Evolutionary conservation across 106 monocot species (phyloP).

Genomic region (Hemerocallis citrina): DNA sequence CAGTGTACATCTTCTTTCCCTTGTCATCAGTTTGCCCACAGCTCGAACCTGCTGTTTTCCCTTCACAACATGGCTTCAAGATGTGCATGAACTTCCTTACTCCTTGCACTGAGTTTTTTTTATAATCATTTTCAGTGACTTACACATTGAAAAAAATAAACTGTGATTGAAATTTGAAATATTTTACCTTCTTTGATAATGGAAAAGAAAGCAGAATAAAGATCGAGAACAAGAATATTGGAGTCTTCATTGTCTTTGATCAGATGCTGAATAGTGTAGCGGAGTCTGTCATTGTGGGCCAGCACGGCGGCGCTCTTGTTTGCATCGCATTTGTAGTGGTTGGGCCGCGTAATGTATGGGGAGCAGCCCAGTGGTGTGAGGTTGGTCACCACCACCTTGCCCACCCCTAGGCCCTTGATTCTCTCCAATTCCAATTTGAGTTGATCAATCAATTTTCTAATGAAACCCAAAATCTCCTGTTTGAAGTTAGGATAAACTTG

Average conservation of each 20-base stretch:
- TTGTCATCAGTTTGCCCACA: constrained; percentile 12
- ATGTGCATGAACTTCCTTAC: constrained; percentile 7
- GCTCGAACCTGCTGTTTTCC: background rate
- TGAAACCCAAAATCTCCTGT: constrained; percentile 4
- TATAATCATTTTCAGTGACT: too few species aligned
- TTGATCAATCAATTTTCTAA: background rate
- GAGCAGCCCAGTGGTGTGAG: constrained; percentile 8
- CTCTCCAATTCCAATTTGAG: constrained; percentile 4
- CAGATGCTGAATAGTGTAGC: background rate
- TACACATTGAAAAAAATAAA: too few species aligned
- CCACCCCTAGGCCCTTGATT: background rate
- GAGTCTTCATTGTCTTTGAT: background rate
- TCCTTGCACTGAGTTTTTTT: constrained; percentile 4
- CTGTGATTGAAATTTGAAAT: too few species aligned
- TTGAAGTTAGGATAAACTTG: too few species aligned
- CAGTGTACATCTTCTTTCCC: constrained; percentile 12
- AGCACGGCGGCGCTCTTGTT: background rate
- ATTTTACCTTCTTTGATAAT: constrained; percentile 9
- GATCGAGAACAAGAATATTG: constrained; percentile 1
- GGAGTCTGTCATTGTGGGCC: constrained; percentile 1
- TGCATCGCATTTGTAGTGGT: constrained; percentile 5
- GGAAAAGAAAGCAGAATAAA: constrained; percentile 16
- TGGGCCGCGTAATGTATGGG: background rate
- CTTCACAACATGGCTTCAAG: constrained; percentile 22
- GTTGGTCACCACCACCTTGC: constrained; percentile 7